Base-by-base conservation (phyloP, 768 basidiomycete species). In the Trametes cingulata region DNA sequence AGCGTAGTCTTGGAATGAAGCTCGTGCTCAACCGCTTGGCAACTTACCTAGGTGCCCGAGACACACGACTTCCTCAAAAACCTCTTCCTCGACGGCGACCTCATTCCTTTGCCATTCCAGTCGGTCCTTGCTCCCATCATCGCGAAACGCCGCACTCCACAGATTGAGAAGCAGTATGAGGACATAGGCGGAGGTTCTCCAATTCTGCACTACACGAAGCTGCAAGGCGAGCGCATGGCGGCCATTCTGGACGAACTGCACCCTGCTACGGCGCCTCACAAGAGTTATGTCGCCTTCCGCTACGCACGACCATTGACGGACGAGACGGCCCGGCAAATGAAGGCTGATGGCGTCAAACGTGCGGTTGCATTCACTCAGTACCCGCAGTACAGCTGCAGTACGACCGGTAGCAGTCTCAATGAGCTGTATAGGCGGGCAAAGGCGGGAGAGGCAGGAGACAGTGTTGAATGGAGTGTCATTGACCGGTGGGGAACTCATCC, bases 341-440 rank as follows among this genome's bases (percentile, higher is more conserved):
- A 85, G 75, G 82, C 78, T 52, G 97, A 98, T 70, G 94, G 95
- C 20, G 93, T 99, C 33, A 88, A 82, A 72, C 80, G 95, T 63
- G 97, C 96, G 0, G 78, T 99, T 25, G 97, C 95, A 19, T 99
- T 99, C 77, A 93, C 93, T 3, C 97, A 99, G 74, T 99, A 99
- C 73, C 97, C 97, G 0, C 97, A 99, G 73, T 99, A 99, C 74
- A 92, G 90, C 69, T 99, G 97, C 74, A 95, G 93, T 62, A 99
- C 97, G 12, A 98, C 97, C 0, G 97, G 97, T 51, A 97, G 95
- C 76, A 95, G 93, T 72, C 71, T 99, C 70, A 99, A 98, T 69
- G 97, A 99, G 72, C 76, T 99, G 25, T 95, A 84, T 68, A 78
- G 89, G 71, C 77, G 74, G 67, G 83, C 84, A 52, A 84, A 80